These are phyloP conservation scores for Caloboletus firmus DNA, from an alignment of 1,284 basidiomycete genomes.

Conservation along the genomic window DNA sequence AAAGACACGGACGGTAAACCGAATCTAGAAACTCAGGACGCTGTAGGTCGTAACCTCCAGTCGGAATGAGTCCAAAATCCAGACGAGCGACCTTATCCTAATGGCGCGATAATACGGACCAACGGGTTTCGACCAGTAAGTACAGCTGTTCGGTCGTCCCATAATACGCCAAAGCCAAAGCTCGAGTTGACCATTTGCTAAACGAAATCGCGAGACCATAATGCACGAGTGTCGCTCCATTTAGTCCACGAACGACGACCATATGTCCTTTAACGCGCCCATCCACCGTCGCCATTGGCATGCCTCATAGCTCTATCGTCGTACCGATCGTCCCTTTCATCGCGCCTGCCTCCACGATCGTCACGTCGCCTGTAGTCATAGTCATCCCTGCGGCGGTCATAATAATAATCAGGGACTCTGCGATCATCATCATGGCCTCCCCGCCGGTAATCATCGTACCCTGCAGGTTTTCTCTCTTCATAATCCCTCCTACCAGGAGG, in stretches of 20 bases:
- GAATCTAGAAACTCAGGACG: slow-evolving; percentile 24
- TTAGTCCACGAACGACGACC: slow-evolving; percentile 42
- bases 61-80: slow-evolving; percentile 29
- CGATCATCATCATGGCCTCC: slow-evolving; percentile 72
- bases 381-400: slow-evolving; percentile 80
- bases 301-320: slow-evolving; percentile 70
- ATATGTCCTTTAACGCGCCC: slow-evolving; percentile 55
- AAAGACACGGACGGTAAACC: slow-evolving; percentile 6
- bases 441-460: slow-evolving; percentile 80
- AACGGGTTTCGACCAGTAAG: slow-evolving; percentile 42
- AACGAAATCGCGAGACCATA: slow-evolving; percentile 44
- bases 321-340: slow-evolving; percentile 74
- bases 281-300: slow-evolving; percentile 71
- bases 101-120: slow-evolving; percentile 37
- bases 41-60: slow-evolving; percentile 13
- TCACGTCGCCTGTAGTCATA: slow-evolving; percentile 59
- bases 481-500: slow-evolving; percentile 65
- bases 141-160: slow-evolving; percentile 40
- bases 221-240: slow-evolving; percentile 44
- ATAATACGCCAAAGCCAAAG: slow-evolving; percentile 42
- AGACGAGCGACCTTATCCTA: slow-evolving; percentile 33
- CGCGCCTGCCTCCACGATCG: slow-evolving; percentile 61
- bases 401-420: slow-evolving; percentile 71
- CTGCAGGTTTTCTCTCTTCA: slow-evolving; percentile 80
- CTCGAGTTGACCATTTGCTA: slow-evolving; percentile 41